These are phyloP conservation scores for Sphagnurus paluster DNA, from an alignment of 1,284 basidiomycete genomes.

Conservation along the genomic window DNA sequence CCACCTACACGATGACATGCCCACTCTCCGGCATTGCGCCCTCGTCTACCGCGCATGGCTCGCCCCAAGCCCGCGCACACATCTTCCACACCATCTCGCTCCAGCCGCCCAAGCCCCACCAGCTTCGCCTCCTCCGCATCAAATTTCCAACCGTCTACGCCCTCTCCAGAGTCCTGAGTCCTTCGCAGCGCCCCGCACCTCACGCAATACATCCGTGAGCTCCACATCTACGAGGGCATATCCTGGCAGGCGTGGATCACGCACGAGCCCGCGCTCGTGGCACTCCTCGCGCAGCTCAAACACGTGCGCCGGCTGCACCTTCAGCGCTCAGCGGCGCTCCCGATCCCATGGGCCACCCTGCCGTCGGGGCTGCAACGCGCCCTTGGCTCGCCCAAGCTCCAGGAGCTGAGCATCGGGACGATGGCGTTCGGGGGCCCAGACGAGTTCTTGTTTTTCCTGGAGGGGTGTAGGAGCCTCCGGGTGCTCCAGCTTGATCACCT, in stretches of 20 bases:
- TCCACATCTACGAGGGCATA: conserved; percentile 26
- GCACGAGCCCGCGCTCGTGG: conserved; percentile 18
- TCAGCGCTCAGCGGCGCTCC: conserved; percentile 21
- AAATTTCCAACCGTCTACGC: conserved; percentile 1
- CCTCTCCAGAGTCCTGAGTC: conserved; percentile 13
- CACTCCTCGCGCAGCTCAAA: conserved; percentile 18
- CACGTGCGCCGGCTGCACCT: conserved; percentile 24
- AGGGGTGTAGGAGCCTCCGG: conserved; percentile 18
- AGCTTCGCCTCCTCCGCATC: not conserved
- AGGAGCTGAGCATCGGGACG: conserved; percentile 21
- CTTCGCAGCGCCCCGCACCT: conserved; percentile 16
- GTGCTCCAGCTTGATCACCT: conserved; percentile 23
- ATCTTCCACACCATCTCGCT: conserved; percentile 25
- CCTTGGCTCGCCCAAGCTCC: conserved; percentile 18
- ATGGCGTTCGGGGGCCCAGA: conserved; percentile 18
- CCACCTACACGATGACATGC: conserved; percentile 24
- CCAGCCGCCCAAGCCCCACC: conserved; percentile 14
- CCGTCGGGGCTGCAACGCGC: conserved; percentile 16
- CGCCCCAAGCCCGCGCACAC: conserved; percentile 22
- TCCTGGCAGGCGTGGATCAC: conserved; percentile 23
- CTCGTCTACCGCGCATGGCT: conserved; percentile 29
- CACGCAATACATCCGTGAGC: conserved; percentile 21
- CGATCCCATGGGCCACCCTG: conserved; percentile 21
- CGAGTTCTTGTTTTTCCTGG: conserved; percentile 17
- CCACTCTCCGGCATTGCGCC: conserved; percentile 24